Conservation (phyloP, 768 basidiomycete genomes). For the Lactarius tabidus region DNA sequence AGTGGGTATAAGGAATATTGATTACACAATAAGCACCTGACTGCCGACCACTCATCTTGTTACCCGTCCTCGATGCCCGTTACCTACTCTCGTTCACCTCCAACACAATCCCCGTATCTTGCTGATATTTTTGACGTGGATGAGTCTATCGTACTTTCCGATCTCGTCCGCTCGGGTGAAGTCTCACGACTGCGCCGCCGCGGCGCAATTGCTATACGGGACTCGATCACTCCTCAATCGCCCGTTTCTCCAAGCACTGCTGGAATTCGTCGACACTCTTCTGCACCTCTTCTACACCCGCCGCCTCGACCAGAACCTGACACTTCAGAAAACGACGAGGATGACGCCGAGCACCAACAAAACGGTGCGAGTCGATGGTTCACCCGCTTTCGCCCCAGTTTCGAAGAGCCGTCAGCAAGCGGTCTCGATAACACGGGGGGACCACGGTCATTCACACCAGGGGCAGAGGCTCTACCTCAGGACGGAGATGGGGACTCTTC, state of each 20-base stretch:
- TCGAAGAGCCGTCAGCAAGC: conserved; percentile 11
- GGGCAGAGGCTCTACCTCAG: conserved; percentile 23
- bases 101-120: conserved; percentile 7
- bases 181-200: conserved; percentile 68
- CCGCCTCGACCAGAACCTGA: conserved; percentile 13
- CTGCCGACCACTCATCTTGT: neutral
- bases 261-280: neutral
- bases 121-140: conserved; percentile 46
- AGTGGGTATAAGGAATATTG: neutral
- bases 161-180: conserved; percentile 70
- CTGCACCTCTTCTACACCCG: conserved; percentile 2
- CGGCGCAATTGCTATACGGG: conserved; percentile 59
- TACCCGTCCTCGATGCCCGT: conserved; percentile 21
- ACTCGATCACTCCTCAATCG: conserved; percentile 26
- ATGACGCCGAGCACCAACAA: conserved; percentile 11
- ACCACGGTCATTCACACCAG: conserved; percentile 18
- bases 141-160: conserved; percentile 66
- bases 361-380: conserved; percentile 18
- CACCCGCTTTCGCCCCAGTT: conserved; percentile 14
- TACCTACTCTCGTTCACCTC: conserved; percentile 18
- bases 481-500: conserved; percentile 31
- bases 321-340: conserved; percentile 18
- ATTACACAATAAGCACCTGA: conserved; percentile 3
- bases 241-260: conserved; percentile 8
- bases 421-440: conserved; percentile 19